Base-by-base conservation (phyloP, 495 filamentous ascomycete genomes). In the Xylaria telfairii region DNA sequence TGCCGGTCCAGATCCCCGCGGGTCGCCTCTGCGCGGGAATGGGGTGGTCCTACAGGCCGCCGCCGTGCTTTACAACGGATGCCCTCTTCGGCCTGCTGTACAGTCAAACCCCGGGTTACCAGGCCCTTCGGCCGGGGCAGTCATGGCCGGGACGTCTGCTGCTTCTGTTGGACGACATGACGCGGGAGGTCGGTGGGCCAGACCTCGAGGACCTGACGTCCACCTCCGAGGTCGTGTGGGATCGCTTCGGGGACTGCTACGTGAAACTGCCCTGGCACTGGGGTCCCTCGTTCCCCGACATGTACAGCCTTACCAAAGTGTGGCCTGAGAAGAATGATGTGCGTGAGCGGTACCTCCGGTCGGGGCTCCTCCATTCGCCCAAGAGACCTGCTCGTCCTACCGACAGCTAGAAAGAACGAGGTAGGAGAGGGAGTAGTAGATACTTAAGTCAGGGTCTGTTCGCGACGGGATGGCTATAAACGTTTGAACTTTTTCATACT, bases 231-330 rank as follows among this genome's bases (percentile, higher is more conserved):
- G 70, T 74, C 24, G 71, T 75, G n/a, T 74, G 65, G 67, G 76
- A 78, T 32, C 73, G 76, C 28, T 75, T 76, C 46, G 75, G 71
- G 8, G 76, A 78, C 46, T 49, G 69, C 28, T 77, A 78, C 47
- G 41, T 74, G 6, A 30, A 57, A 8, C 3, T 75, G 5, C 72
- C 72, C 17, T 71, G 67, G 70, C n/a, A 46, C 61, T 7, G 24
- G 28, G 17, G 30, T 37, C 0, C 10, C 70, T 0, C 44, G 30
- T 62, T 53, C 7, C 59, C 21, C 12, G 13, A 21, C n/a, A 49
- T 49, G 32, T 68, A 71, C 26, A 41, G 53, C 10, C 62, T 78
- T 8, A 32, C 37, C 5, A 78, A 78, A 46, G 28, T 78, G 0
- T 61, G 68, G 71, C 76, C 76, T 4, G 76, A 75, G 53, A 61